These are phyloP conservation scores for Leccinum imitatum DNA, from an alignment of 768 basidiomycete species.

Conservation along the genomic window DNA sequence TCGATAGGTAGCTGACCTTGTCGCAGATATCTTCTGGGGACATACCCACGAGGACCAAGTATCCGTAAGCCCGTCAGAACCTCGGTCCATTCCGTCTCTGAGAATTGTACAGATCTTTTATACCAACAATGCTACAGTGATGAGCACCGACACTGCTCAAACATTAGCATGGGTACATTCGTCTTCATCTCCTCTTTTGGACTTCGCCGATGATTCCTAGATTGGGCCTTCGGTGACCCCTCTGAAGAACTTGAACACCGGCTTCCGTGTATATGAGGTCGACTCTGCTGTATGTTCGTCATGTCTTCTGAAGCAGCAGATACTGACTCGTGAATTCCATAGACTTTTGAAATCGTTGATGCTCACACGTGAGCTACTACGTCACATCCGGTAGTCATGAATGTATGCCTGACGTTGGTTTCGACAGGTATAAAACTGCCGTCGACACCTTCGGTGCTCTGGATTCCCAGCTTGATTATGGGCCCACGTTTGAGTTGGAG, in stretches of 20 bases:
- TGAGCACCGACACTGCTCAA: constrained; percentile 55
- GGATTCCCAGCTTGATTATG: constrained; percentile 52
- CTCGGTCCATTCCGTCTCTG: not conserved
- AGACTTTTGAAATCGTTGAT: constrained; percentile 79
- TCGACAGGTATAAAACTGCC: constrained; percentile 59
- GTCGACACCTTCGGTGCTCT: constrained; percentile 59
- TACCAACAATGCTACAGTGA: constrained; percentile 64
- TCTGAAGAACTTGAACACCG: constrained; percentile 68
- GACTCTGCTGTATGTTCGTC: constrained; percentile 51
- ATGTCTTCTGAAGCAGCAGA: not conserved
- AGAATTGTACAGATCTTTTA: constrained; percentile 57
- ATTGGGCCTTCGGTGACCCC: constrained; percentile 72
- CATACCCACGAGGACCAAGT: constrained; percentile 77
- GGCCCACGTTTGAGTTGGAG: constrained; percentile 62
- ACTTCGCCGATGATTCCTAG: constrained; percentile 34
- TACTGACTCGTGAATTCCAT: constrained; percentile 6
- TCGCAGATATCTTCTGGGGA: constrained; percentile 70
- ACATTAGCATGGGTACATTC: constrained; percentile 49
- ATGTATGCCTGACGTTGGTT: not conserved
- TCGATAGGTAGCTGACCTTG: constrained; percentile 11
- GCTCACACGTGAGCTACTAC: constrained; percentile 62
- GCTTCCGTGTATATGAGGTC: constrained; percentile 54
- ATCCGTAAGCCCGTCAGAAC: constrained; percentile 41
- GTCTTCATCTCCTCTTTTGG: constrained; percentile 5
- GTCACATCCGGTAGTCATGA: not conserved